Evolutionary conservation across 768 basidiomycete species (phyloP), one percentile per base, ranked within the genome.

Genomic region (Tylopilus sp.): DNA sequence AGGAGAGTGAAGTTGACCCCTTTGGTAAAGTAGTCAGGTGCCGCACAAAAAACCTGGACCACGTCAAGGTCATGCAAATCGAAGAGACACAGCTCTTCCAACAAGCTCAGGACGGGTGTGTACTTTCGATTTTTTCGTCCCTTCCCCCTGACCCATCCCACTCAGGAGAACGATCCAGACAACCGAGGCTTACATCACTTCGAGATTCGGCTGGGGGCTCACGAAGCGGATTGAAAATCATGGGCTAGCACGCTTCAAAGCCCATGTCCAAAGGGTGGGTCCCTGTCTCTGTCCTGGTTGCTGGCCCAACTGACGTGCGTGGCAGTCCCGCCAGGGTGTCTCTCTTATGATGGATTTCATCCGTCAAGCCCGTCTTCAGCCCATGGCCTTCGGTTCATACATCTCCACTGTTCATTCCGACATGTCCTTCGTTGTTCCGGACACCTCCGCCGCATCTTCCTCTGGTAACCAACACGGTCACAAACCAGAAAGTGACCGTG

Each of bases 1-100:
- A 98, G 69, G 89, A 95, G 75, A 95, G 88, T 59, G 90, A 95
- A 63, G 91, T 98, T 7, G 91, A 97, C 70, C 86, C 90, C 4
- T 74, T 83, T 48, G 88, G 85, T 28, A 83, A 85, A 70, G 78
- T 82, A 18, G 80, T 97, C 60, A 75, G 78, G 53, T 92, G 89
- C 60, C 75, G 77, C 53, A 95, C 95, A 17, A 85, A 82, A 69
- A 98, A 98, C 68, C 75, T 98, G 50, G 93, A 95, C 68, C 90
- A 95, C 70, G 86, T 91, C 64, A 95, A 94, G 72, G 80, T 95
- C 46, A 87, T 98, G 90, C 85, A 91, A 62, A 86, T 95, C 30
- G 83, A 91, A 56, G 95, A 98, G 69, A 82, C 80, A 6, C 85
- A 89, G 20, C 74, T 79, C 47, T 80, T 95, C 58, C 75, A 77